Percentiles rank a stretch among this genome's conserved stretches.
phyloP scores from a whole-genome alignment of 345 rosid species.

The Aquilaria yunnanensis region DNA sequence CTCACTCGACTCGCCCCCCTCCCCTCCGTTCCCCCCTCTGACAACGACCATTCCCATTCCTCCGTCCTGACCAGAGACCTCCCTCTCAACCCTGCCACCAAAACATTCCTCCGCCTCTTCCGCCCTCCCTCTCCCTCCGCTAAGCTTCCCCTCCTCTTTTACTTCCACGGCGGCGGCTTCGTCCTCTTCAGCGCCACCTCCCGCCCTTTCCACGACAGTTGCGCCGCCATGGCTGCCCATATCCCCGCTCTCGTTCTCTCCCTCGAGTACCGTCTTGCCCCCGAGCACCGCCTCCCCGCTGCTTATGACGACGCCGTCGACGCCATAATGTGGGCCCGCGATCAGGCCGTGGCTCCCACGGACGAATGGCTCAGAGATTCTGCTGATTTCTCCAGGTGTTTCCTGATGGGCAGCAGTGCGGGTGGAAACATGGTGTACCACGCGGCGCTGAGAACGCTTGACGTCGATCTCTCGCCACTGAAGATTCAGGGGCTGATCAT shows the following conservation, averaged over 20 bases:
- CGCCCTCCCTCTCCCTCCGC: slow-evolving; percentile 28
- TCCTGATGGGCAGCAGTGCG: slow-evolving; percentile 65
- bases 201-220: slow-evolving; percentile 41
- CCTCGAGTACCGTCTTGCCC: slow-evolving; percentile 81
- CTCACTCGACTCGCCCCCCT: slow-evolving; percentile 37
- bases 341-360: slow-evolving; percentile 38
- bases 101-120: slow-evolving; percentile 56
- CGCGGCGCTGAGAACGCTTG: slow-evolving; percentile 43
- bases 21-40: slow-evolving; percentile 36
- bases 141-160: slow-evolving; percentile 56
- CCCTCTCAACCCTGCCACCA: slow-evolving; percentile 39
- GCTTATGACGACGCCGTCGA: slow-evolving; percentile 80
- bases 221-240: slow-evolving; percentile 34
- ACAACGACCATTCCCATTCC: slow-evolving; percentile 15
- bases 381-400: slow-evolving; percentile 53
- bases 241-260: slow-evolving; percentile 54
- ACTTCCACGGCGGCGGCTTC: slow-evolving; percentile 83
- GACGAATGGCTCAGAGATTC: slow-evolving; percentile 62
- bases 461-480: slow-evolving; percentile 38
- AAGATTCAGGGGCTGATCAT: slow-evolving; percentile 62
- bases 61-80: slow-evolving; percentile 45
- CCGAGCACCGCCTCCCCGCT: slow-evolving; percentile 92
- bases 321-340: slow-evolving; percentile 57
- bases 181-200: slow-evolving; percentile 44
- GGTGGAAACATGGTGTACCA: slow-evolving; percentile 75